Conservation (phyloP, 2,329 filamentous ascomycete genomes). For the Trichoderma semiorbis region DNA sequence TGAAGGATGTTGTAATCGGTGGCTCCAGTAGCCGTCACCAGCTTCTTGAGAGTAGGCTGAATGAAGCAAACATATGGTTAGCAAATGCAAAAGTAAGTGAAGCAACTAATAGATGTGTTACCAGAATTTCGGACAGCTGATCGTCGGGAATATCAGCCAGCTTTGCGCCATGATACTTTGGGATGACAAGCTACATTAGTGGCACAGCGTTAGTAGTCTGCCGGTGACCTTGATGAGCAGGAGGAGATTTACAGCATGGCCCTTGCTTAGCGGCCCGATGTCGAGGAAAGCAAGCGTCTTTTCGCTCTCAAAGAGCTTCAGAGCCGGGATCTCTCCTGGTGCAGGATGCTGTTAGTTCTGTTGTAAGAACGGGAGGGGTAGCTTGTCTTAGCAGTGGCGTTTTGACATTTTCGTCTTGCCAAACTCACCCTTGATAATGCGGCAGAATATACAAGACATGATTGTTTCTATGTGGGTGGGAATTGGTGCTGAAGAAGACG, state of each 20-base stretch:
- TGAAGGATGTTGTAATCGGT: constrained; percentile 90
- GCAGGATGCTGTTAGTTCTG: background rate
- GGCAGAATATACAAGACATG: constrained; percentile 83
- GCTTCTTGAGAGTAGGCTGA: constrained; percentile 66
- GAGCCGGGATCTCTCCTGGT: constrained; percentile 86
- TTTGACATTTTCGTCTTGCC: background rate
- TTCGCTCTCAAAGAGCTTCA: constrained; percentile 94
- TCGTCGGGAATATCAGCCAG: constrained; percentile 92
- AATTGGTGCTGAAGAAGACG: background rate
- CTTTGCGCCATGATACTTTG: constrained; percentile 91
- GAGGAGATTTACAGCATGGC: constrained; percentile 69
- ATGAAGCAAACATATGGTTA: background rate
- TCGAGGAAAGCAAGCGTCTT: constrained; percentile 95
- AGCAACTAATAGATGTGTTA: constrained; percentile 36
- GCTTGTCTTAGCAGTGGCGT: background rate
- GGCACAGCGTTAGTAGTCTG: background rate
- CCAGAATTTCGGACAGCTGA: constrained; percentile 75
- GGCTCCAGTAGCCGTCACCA: constrained; percentile 72
- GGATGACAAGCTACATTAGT: constrained; percentile 75
- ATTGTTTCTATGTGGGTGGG: background rate
- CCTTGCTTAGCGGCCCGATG: constrained; percentile 82
- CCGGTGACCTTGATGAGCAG: background rate
- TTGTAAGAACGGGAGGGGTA: background rate
- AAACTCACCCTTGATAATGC: constrained; percentile 80
- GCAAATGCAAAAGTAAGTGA: background rate